Percentiles rank a stretch among this genome's conserved stretches.
phyloP scores from a whole-genome alignment of 306 rosid genomes.

The Hippophae gyantsensis region DNA sequence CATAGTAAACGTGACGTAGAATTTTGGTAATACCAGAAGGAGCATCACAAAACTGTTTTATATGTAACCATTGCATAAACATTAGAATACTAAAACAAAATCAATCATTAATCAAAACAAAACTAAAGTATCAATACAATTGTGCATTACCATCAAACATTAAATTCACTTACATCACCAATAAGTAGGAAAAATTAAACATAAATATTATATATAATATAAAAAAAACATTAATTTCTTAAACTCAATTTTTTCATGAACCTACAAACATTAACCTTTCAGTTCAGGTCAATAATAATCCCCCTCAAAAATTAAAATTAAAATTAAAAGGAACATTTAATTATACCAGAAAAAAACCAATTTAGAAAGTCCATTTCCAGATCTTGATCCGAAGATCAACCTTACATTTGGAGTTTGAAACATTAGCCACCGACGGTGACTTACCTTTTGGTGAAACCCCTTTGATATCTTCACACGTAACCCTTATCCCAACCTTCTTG shows the following conservation, averaged over 20 bases:
- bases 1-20: no score
- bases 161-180: constrained; percentile 29
- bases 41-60: no score
- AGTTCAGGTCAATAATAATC: background rate
- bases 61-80: no score
- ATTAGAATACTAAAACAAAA: no score
- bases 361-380: constrained; percentile 76
- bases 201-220: background rate
- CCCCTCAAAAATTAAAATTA: constrained; percentile 1
- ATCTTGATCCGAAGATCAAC: constrained; percentile 97
- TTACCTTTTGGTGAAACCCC: constrained; percentile 64
- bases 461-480: constrained; percentile 53
- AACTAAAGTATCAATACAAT: constrained; percentile 6
- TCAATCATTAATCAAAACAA: background rate
- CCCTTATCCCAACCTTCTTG: constrained; percentile 79
- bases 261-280: background rate
- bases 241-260: constrained; percentile 3
- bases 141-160: constrained; percentile 13
- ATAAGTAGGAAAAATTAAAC: constrained; percentile 1
- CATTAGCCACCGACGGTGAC: constrained; percentile 67
- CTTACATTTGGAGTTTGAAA: constrained; percentile 60
- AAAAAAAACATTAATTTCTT: constrained; percentile 11
- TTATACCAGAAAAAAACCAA: background rate
- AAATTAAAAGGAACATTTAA: background rate
- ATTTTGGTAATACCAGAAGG: no score